These are phyloP conservation scores for Cryptosporidium meleagridis DNA, from an alignment of 169 alveolate species.

Conservation along the genomic window DNA sequence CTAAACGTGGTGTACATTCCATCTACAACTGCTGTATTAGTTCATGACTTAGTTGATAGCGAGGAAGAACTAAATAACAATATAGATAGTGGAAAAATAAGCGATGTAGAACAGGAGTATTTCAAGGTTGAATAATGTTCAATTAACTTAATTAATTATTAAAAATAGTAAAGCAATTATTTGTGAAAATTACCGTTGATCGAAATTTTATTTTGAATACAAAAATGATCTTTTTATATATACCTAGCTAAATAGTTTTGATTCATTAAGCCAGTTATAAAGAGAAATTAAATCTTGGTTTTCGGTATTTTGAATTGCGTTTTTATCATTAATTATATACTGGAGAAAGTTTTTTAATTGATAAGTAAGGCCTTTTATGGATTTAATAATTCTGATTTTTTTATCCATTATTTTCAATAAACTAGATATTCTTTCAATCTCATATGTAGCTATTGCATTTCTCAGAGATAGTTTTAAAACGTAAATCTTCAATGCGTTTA, in stretches of 20 bases:
- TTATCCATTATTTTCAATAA: conserved; percentile 38
- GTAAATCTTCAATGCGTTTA: neutral
- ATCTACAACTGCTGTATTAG: conserved; percentile 63
- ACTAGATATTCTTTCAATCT: neutral
- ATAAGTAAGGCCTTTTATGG: conserved; percentile 26
- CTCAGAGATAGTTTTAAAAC: conserved; percentile 43
- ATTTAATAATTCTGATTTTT: conserved; percentile 29
- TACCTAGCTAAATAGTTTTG: neutral
- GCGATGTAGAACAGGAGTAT: conserved; percentile 70
- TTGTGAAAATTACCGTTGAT: too few species aligned
- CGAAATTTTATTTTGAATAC: neutral
- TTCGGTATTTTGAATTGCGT: neutral
- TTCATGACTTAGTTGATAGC: conserved; percentile 64
- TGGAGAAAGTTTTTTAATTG: conserved; percentile 50
- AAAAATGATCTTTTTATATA: neutral
- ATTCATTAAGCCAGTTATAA: conserved; percentile 46
- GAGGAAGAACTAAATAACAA: conserved; percentile 30
- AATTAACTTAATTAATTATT: neutral
- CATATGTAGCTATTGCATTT: conserved; percentile 25
- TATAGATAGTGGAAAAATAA: conserved; percentile 25
- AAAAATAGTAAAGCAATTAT: neutral
- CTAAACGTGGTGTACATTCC: conserved; percentile 63
- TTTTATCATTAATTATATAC: neutral
- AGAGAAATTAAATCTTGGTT: conserved; percentile 36
- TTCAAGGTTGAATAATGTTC: conserved; percentile 20